Evolutionary conservation across 306 rosid genomes (phyloP).

Genomic region (Benincasa hispida): DNA sequence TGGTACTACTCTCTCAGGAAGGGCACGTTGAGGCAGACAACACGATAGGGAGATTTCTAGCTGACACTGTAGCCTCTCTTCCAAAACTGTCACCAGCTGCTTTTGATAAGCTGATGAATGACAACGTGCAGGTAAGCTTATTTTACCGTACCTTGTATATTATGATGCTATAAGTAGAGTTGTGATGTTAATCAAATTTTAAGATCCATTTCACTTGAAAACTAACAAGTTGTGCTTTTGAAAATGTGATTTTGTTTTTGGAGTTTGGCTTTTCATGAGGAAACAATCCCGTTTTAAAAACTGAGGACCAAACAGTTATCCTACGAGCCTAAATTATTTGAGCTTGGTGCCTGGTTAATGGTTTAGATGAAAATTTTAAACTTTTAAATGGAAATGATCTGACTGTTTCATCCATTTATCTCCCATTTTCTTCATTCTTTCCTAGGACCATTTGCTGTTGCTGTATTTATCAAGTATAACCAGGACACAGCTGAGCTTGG

Average conservation of each 20-base stretch:
- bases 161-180: not conserved
- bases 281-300: not conserved
- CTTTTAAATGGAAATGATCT: not conserved
- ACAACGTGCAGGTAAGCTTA: conserved; percentile 58
- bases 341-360: not conserved
- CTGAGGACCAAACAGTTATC: not conserved
- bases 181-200: not conserved
- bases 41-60: conserved; percentile 51
- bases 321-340: not conserved
- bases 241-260: not conserved
- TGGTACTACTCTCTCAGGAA: conserved; percentile 37
- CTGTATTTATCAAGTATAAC: conserved; percentile 82
- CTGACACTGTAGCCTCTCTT: conserved; percentile 60
- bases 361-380: too few relatives aligned
- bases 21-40: conserved; percentile 66
- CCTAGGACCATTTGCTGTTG: conserved; percentile 75
- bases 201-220: not conserved
- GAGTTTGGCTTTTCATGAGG: not conserved
- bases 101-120: conserved; percentile 78
- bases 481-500: conserved; percentile 72
- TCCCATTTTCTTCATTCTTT: not conserved
- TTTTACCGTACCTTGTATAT: not conserved
- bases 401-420: not conserved
- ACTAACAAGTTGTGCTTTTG: not conserved
- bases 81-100: conserved; percentile 53